A percentile compares a stretch with the other conserved stretches of the same genome.
Evolutionary conservation across 2,329 filamentous ascomycete species (phyloP).

Genomic region (Xylaria sp.): DNA sequence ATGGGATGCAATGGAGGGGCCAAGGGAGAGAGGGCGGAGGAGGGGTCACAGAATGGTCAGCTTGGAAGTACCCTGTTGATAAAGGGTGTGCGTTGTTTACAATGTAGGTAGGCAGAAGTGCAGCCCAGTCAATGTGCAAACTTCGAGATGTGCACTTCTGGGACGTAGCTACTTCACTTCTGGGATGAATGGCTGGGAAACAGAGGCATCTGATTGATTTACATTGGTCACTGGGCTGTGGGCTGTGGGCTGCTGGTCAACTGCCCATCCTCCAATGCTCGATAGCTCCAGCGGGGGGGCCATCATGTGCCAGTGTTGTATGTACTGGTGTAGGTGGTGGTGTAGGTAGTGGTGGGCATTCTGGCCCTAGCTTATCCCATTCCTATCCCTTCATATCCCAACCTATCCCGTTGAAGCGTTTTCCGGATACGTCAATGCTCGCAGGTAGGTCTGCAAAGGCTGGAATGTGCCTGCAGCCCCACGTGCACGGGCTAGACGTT

Average conservation of each 20-base stretch:
- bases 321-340: too few relatives aligned
- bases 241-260: constrained; percentile 25
- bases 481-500: constrained; percentile 30
- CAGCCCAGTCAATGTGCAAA: neutral
- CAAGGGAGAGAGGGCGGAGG: constrained; percentile 6
- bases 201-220: neutral
- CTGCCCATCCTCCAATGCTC: constrained; percentile 13
- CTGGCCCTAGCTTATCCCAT: constrained; percentile 25
- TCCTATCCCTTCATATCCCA: neutral
- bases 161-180: neutral
- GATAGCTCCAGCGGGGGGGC: constrained; percentile 6
- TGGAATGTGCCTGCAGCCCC: constrained; percentile 34
- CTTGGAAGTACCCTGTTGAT: neutral
- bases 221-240: constrained; percentile 22
- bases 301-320: constrained; percentile 41
- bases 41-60: neutral
- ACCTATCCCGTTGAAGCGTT: constrained; percentile 29
- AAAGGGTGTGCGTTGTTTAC: neutral
- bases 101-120: neutral
- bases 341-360: too few relatives aligned
- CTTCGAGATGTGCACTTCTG: constrained; percentile 19
- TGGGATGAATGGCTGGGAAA: neutral
- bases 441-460: constrained; percentile 27
- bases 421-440: constrained; percentile 43
- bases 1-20: constrained; percentile 12